phyloP scores from a whole-genome alignment of 257 asterid genomes.

The Nicotiana undulata region DNA sequence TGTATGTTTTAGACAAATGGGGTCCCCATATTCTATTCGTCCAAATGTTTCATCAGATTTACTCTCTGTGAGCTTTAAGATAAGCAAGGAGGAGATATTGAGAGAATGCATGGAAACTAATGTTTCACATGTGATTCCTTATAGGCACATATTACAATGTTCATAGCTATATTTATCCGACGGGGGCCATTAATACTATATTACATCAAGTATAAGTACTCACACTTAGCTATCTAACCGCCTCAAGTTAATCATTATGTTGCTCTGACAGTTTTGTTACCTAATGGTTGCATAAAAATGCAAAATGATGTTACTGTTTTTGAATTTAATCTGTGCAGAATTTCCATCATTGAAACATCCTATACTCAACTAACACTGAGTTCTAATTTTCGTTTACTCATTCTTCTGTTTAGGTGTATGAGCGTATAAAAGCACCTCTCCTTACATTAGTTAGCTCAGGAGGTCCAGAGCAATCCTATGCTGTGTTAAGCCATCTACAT shows the following conservation, averaged over 20 bases:
- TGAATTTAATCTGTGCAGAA: not conserved
- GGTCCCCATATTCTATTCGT: not conserved
- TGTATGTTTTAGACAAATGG: not conserved
- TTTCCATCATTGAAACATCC: not conserved
- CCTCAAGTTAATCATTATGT: not conserved
- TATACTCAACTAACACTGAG: not conserved
- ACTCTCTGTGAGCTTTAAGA: not conserved
- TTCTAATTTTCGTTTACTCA: not conserved
- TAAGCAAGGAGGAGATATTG: not conserved
- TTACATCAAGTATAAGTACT: not conserved
- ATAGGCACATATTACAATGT: not conserved
- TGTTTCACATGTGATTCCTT: not conserved
- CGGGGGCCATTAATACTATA: not conserved
- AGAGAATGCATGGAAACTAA: not conserved
- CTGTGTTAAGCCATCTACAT: slow-evolving; percentile 93
- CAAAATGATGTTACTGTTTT: not conserved
- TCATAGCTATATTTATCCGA: not conserved
- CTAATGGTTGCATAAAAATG: not conserved
- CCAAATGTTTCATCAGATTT: not conserved
- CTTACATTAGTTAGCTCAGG: slow-evolving; percentile 98
- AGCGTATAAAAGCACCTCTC: slow-evolving; percentile 97
- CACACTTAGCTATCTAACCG: not conserved
- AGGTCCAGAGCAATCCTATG: slow-evolving; percentile 95
- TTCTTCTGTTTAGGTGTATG: slow-evolving; percentile 62
- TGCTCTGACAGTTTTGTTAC: not conserved